Conservation (phyloP, 768 basidiomycete genomes). For the Sarcomyxa edulis region DNA sequence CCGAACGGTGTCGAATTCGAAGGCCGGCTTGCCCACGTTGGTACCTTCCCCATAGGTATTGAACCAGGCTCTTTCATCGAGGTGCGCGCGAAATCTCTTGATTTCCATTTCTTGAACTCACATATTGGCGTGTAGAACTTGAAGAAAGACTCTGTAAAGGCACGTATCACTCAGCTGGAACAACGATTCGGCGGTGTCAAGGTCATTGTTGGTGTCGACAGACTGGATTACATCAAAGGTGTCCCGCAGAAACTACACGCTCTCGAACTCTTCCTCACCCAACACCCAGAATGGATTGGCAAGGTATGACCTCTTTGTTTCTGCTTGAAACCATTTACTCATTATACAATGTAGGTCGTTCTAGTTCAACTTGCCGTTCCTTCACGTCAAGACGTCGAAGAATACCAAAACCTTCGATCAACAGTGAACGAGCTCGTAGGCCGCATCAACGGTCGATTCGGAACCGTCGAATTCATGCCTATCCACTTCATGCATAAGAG, state of each 20-base stretch:
- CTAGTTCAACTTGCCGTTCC: conserved; percentile 96
- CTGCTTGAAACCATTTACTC: background rate
- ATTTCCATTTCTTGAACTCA: background rate
- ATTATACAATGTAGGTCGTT: conserved; percentile 57
- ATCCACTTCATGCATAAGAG: conserved; percentile 99
- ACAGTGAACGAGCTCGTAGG: conserved; percentile 98
- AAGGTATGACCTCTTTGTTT: conserved; percentile 46
- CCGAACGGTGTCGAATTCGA: conserved; percentile 97
- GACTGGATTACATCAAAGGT: conserved; percentile 99
- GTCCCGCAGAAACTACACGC: conserved; percentile 98
- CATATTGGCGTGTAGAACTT: conserved; percentile 50
- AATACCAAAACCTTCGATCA: conserved; percentile 95
- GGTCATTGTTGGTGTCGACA: conserved; percentile 97
- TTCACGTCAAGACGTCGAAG: conserved; percentile 96
- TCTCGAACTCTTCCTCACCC: conserved; percentile 91
- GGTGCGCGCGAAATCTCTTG: conserved; percentile 29
- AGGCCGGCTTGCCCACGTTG: conserved; percentile 92
- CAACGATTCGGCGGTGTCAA: conserved; percentile 92
- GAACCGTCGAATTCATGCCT: conserved; percentile 99
- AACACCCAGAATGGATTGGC: conserved; percentile 99
- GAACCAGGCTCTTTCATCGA: conserved; percentile 90
- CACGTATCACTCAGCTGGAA: conserved; percentile 76
- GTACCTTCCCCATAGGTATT: conserved; percentile 98
- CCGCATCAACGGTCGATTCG: conserved; percentile 97
- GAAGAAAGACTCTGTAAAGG: conserved; percentile 71